Conservation (phyloP, 73 alveolate species). For the Breviolum minutum region DNA sequence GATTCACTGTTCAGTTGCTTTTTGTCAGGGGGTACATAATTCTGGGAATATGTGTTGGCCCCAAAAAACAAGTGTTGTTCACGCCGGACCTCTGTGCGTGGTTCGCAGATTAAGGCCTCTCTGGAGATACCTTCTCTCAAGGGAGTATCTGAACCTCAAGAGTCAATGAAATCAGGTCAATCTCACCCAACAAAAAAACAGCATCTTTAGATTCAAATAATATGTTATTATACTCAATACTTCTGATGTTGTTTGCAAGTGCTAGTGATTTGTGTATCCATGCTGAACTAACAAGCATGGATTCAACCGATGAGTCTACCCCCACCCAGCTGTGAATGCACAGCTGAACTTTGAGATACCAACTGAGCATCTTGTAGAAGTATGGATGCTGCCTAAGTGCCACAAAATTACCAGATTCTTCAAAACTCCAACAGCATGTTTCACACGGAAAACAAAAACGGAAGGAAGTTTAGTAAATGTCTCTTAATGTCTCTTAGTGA, state of each 20-base stretch:
- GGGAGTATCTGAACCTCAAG: slow-evolving; percentile 78
- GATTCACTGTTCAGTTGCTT: too few relatives aligned
- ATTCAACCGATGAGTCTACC: too few relatives aligned
- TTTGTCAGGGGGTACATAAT: too few relatives aligned
- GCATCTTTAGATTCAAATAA: too few relatives aligned
- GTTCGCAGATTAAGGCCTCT: slow-evolving; percentile 65
- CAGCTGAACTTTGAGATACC: neutral
- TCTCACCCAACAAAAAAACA: neutral
- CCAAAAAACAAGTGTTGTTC: neutral
- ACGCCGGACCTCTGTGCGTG: slow-evolving; percentile 58
- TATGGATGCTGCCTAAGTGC: slow-evolving; percentile 71
- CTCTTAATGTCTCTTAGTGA: too few relatives aligned
- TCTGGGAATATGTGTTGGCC: neutral
- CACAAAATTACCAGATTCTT: too few relatives aligned
- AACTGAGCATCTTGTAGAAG: slow-evolving; percentile 85
- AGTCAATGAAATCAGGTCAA: neutral
- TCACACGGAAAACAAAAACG: neutral
- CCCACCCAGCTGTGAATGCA: neutral
- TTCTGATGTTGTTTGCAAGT: too few relatives aligned
- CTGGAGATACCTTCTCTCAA: slow-evolving; percentile 83
- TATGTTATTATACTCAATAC: too few relatives aligned
- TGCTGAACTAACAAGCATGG: too few relatives aligned
- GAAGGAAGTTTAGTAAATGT: too few relatives aligned
- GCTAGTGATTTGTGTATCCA: too few relatives aligned
- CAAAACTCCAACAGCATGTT: neutral